Base-by-base conservation (phyloP, 257 asterid species). In the Perilla frutescens region DNA sequence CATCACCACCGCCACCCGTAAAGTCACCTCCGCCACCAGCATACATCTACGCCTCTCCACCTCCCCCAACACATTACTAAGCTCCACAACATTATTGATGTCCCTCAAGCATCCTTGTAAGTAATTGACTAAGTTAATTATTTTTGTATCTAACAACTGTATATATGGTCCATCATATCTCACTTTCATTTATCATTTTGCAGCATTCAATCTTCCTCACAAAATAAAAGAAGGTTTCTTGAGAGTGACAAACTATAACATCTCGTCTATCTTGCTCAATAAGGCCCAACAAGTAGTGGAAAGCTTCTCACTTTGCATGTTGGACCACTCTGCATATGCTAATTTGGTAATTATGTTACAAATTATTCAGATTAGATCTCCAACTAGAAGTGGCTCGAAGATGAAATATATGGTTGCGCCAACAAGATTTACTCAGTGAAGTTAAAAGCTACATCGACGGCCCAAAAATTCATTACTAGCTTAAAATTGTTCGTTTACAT, bases 1-100 rank as follows among this genome's bases (percentile, higher is more conserved):
- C 14, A 29, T 83, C 90, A 7, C 90, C 90, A 36, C 90, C 90
- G 7, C 90, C 90, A 29, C 90, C 90, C 4, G 57, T 80, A 40
- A 75, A 77, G 63, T 77, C 88, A 47, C 85, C 87, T 40, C 87
- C 87, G 15, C 87, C 85, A 51, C 84, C 78, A 0, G 73, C 66
- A 39, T 83, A 83, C 78, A 76, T 73, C 62, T 85, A 85, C 1
- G 34, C 75, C 15, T 85, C 90, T 49, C 90, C 90, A 9, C 87
- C 90, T 49, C 87, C 90, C 50, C 87, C 90, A 41, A 72, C 68
- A 45, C 72, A 78, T 15, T 79, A 86, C 8, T 86, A 69, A 75
- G 68, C 69, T 47, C 10, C 26, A 36, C 57, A 13, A 20, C 26
- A 20, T 68, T 51, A 37, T 39, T 58, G 51, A 39, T 11, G 4